Evolutionary conservation across 169 alveolate genomes (phyloP), one percentile per base, ranked within the genome.

Genomic region (Theileria sp.): DNA sequence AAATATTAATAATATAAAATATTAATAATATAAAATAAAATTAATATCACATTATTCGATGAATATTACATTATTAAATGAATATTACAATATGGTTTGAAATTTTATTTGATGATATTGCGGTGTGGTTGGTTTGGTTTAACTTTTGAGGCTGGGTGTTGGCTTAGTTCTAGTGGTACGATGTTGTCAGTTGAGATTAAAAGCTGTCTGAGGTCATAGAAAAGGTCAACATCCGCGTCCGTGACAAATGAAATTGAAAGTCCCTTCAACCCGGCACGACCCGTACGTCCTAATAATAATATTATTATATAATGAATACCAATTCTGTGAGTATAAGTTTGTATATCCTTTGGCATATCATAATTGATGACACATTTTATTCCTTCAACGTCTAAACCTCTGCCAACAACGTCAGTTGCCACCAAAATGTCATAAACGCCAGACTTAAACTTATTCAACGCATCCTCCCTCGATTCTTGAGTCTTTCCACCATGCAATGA

Each of bases 181-280:
- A 71, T 82, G 91, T 95, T 92, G 36, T 91, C 96, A 34, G 98
- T 94, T 65, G 96, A 92, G 23, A 93, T 34, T 54, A 97, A 92
- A 79, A 86, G 95, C 77, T 96, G 97, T 74, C 88, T 93, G 58
- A 97, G 88, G 84, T 96, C 99, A 64, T 93, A 93, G 92, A 94
- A 95, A 58, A 95, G n/a, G 34, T 75, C 93, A 23, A 95, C 86
- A 77, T 97, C 98, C n/a, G 94, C 96, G 44, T 93, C 97, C 0
- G 99, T 96, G 13, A 96, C 81, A 56, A 97, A 95, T 12, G 99
- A 95, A 7, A 94, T 94, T 8, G 99, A 99, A 78, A 94, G 81
- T 3, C 99, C 99, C 83, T 93, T 93, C 72, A 94, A 93, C 6
- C 99, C 99, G 0, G 99, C 99, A 56, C 99, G 93, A 9, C 99